Base-by-base conservation (phyloP, 2,329 filamentous ascomycete species). In the Teratosphaeria pseudoeucalypti region DNA sequence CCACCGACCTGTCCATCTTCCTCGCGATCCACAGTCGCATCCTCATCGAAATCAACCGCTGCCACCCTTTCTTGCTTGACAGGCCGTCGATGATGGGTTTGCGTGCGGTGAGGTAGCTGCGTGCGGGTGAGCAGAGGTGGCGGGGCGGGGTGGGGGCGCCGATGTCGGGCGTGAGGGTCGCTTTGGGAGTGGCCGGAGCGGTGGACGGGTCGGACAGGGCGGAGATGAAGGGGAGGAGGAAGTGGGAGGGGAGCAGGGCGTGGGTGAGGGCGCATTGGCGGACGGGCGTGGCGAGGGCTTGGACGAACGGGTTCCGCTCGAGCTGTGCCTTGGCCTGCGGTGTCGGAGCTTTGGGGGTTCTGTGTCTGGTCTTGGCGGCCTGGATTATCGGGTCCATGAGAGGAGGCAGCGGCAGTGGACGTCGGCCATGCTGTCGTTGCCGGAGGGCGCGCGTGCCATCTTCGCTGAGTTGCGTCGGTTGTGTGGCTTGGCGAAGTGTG, bases 291-390 rank as follows among this genome's bases (percentile, higher is more conserved):
- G 82, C 81, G 26, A 91, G 79, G 6, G 84, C 82, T 53, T 79
- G 79, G 2, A 87, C 86, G 65, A 82, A 90, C 2, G 85, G 78
- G 64, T 88, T 91, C 43, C 78, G 77, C 34, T 75, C 75, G 1
- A 90, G 74, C 60, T 82, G 80, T 59, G 75, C 74, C 29, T 75
- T 71, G 26, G 72, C 65, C 60, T 74, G 73, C 34, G 76, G 67
- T 56, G 73, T 79, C 14, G 76, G 75, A 47, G 75, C 70, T 57
- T 74, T 79, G 14, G 76, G 75, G 47, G 75, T 70, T 59, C 72
- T 72, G 64, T 74, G 71, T 39, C 67, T 69, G 23, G 70, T 60
- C 58, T 72, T 68, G 34, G 74, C 71, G 16, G 68, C 65, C 2
- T 75, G 60, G n/a, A 73, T 71, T 55, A 72, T 58, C 0, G 77